phyloP scores from a whole-genome alignment of 768 basidiomycete genomes.

The Stropharia rugosoannulata region DNA sequence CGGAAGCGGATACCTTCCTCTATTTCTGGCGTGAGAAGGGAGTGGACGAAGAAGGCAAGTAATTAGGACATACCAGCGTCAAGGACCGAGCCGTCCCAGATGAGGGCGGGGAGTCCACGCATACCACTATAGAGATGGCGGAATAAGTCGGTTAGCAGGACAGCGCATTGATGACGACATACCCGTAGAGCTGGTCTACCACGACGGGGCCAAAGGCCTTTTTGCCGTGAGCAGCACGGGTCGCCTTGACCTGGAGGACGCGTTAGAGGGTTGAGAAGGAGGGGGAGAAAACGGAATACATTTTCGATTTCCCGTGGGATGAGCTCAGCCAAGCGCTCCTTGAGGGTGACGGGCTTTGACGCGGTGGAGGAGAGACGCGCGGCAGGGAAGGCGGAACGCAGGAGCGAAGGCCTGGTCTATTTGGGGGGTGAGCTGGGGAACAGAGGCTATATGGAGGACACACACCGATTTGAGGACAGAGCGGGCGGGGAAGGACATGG shows the following conservation, averaged over 20 bases:
- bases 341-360: slow-evolving; percentile 73
- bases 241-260: slow-evolving; percentile 67
- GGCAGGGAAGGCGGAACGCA: slow-evolving; percentile 43
- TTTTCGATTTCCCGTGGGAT: slow-evolving; percentile 86
- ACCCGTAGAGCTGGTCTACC: slow-evolving; percentile 92
- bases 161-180: slow-evolving; percentile 17
- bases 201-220: slow-evolving; percentile 91
- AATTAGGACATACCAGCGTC: slow-evolving; percentile 62
- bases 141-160: slow-evolving; percentile 6
- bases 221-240: slow-evolving; percentile 85
- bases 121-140: slow-evolving; percentile 57
- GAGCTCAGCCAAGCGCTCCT: slow-evolving; percentile 91
- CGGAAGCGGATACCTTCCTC: slow-evolving; percentile 99
- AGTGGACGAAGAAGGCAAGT: background rate
- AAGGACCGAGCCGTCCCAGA: slow-evolving; percentile 98
- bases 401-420: slow-evolving; percentile 51
- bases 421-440: slow-evolving; percentile 9
- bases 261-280: background rate
- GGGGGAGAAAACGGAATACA: slow-evolving; percentile 33
- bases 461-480: slow-evolving; percentile 39
- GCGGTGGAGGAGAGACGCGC: slow-evolving; percentile 66
- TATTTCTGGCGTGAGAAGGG: slow-evolving; percentile 24
- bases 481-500: slow-evolving; percentile 43
- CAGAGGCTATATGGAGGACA: slow-evolving; percentile 10
- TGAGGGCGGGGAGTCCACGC: slow-evolving; percentile 88